phyloP scores from a whole-genome alignment of 257 asterid species.

The Ligustrum vulgare region DNA sequence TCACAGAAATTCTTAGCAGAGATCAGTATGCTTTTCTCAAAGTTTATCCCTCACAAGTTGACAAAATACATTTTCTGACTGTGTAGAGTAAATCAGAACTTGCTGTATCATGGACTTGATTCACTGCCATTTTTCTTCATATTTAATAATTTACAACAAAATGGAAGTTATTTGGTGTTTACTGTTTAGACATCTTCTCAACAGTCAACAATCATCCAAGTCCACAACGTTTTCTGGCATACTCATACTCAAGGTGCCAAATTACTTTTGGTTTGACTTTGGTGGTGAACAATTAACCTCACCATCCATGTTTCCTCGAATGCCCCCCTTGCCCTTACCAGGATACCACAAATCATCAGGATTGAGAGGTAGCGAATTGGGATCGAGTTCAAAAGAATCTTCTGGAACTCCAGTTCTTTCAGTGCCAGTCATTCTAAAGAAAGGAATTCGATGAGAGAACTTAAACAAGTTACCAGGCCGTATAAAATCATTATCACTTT shows the following conservation, averaged over 20 bases:
- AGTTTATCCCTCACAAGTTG: not conserved
- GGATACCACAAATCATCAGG: conserved; percentile 52
- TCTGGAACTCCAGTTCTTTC: conserved; percentile 71
- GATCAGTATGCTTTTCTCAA: not conserved
- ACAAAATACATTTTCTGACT: not conserved
- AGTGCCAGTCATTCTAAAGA: conserved; percentile 49
- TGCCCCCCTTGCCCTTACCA: conserved; percentile 24
- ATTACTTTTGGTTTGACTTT: conserved; percentile 8
- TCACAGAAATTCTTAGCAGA: not conserved
- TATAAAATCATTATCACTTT: conserved; percentile 25
- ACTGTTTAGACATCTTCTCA: conserved; percentile 9
- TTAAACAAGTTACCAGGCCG: conserved; percentile 42
- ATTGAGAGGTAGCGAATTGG: conserved; percentile 62
- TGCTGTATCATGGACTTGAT: conserved; percentile 5
- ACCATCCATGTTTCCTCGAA: conserved; percentile 16
- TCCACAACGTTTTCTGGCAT: conserved; percentile 28
- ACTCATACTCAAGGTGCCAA: conserved; percentile 8
- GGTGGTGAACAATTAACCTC: conserved; percentile 18
- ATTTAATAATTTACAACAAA: not conserved
- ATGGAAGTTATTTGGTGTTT: conserved; percentile 30
- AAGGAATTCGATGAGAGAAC: conserved; percentile 68
- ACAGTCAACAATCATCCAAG: conserved; percentile 15
- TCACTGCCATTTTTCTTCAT: conserved; percentile 6
- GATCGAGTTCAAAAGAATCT: conserved; percentile 86
- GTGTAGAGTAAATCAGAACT: not conserved